Evolutionary conservation across 371 early-diverging fungal genomes (phyloP), one percentile per base, ranked within the genome.

Genomic region (Syncephalastrum monosporum): DNA sequence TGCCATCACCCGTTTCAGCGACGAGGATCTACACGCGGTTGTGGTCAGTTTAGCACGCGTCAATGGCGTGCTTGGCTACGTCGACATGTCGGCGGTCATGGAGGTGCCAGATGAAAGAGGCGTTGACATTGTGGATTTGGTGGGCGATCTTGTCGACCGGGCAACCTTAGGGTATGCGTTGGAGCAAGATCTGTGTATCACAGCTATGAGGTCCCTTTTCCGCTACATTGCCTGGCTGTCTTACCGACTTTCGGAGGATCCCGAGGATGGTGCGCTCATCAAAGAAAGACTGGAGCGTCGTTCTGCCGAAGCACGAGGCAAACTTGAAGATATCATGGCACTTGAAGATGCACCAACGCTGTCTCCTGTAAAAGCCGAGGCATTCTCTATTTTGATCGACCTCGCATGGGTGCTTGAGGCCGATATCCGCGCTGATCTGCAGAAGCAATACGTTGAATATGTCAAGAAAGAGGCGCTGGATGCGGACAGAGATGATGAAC

Each of bases 361-460:
- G 42, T 7, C 14, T 27, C 50, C 27, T 43, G 17, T 59, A 12
- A 10, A 50, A 33, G 38, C 38, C 38, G 38, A 75, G 71, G 73
- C 82, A 12, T 82, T 81, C 58, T 75, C 74, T 29, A 66, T 69
- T 29, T 33, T 83, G 23, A 71, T 83, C 7, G 83, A 83, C 53
- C 53, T 81, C 0, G 80, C 81, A 56, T 82, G 82, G 82, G 57
- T 86, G 5, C 83, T 84, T 63, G 72, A 75, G 2, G 77, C 77
- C 16, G 80, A 82, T 15, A 55, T 81, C 50, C 82, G 81, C 64
- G 65, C 5, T 12, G 38, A 33, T 2, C 12, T 33, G 12, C 38
- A 33, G 8, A 33, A 33, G 38, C 38, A 12, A 57, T 48, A 5
- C 38, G 50, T 25, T 25, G 49, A 64, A 15, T 75, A 73, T 42